These are phyloP conservation scores for Suhomyces vadensis DNA, from an alignment of 805 yeast genomes.

Conservation along the genomic window DNA sequence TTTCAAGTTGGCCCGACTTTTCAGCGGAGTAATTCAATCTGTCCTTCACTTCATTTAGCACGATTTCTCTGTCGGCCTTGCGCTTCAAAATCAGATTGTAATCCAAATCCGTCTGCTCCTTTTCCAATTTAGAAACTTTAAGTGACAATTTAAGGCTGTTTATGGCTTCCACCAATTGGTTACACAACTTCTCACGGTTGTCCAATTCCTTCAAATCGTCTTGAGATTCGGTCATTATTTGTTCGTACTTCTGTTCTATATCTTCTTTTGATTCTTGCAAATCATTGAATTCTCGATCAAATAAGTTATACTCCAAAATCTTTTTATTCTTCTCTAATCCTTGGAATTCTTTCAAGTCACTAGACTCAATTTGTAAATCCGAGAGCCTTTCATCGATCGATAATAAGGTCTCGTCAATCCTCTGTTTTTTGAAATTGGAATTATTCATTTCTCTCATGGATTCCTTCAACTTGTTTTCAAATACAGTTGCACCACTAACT, in stretches of 20 bases:
- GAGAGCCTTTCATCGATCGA: slow-evolving; percentile 70
- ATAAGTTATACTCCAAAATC: slow-evolving; percentile 69
- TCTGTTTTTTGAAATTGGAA: slow-evolving; percentile 65
- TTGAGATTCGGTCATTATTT: slow-evolving; percentile 53
- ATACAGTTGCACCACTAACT: slow-evolving; percentile 92
- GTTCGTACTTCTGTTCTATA: slow-evolving; percentile 58
- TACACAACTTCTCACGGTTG: slow-evolving; percentile 55
- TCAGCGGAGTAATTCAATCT: slow-evolving; percentile 33
- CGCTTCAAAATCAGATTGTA: slow-evolving; percentile 48
- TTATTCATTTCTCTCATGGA: slow-evolving; percentile 77
- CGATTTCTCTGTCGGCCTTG: slow-evolving; percentile 51
- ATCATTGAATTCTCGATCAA: slow-evolving; percentile 72
- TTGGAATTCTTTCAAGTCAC: slow-evolving; percentile 71
- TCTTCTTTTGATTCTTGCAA: slow-evolving; percentile 59
- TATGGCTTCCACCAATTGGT: slow-evolving; percentile 47
- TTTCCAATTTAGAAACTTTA: slow-evolving; percentile 57
- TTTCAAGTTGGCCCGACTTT: slow-evolving; percentile 24
- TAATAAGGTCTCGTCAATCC: slow-evolving; percentile 70
- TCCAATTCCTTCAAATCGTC: slow-evolving; percentile 56
- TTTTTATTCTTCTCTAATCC: slow-evolving; percentile 65
- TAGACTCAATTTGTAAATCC: slow-evolving; percentile 79
- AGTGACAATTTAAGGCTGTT: slow-evolving; percentile 48
- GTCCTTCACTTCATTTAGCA: slow-evolving; percentile 43
- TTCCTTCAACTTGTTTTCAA: slow-evolving; percentile 77
- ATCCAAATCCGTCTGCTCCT: slow-evolving; percentile 52